Evolutionary conservation across 2,329 filamentous ascomycete species (phyloP), one percentile per base, ranked within the genome.

Genomic region (Sphaerulina musiva): DNA sequence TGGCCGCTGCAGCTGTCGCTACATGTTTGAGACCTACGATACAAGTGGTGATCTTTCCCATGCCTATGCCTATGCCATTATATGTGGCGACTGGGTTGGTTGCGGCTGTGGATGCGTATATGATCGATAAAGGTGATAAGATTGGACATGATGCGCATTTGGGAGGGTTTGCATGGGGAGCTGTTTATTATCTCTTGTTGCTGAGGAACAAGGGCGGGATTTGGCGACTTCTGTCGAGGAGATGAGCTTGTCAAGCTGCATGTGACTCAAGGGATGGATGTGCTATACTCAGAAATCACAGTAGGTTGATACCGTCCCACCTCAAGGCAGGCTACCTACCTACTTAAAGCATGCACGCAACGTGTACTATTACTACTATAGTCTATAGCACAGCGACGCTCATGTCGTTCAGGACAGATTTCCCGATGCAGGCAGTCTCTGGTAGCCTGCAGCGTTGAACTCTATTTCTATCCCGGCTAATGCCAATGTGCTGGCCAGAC

Each of bases 91-190:
- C 70, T 2, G 50, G 57, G 0, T 68, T 63, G 1, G 76, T 72
- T 57, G 68, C 69, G 1, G 61, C 65, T 0, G 63, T 69, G 36
- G 74, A 77, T 61, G 62, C 68, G 1, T 74, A 68, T 56, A 68
- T 67, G 55, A 39, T 76, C 36, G 66, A 71, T 48, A 57, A 61
- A 36, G 44, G 58, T 4, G 62, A 55, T 8, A 20, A 11, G 20
- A 66, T 70, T 7, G 73, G 64, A 4, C 75, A 77, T 65, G 65
- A 69, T 14, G 75, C 73, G 6, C 75, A 78, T 67, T 51, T 78
- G 11, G 75, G 75, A 4, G 75, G 75, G 0, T 49, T 68, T 17
- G 64, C 64, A 0, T 76, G 73, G 60, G 75, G 75, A 0, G 48
- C 52, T 1, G 31, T 59, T 7, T 71, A 64, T 52, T 72, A 70